Evolutionary conservation across 305 asterid genomes (phyloP).

Genomic region (Solanum hybrid): DNA sequence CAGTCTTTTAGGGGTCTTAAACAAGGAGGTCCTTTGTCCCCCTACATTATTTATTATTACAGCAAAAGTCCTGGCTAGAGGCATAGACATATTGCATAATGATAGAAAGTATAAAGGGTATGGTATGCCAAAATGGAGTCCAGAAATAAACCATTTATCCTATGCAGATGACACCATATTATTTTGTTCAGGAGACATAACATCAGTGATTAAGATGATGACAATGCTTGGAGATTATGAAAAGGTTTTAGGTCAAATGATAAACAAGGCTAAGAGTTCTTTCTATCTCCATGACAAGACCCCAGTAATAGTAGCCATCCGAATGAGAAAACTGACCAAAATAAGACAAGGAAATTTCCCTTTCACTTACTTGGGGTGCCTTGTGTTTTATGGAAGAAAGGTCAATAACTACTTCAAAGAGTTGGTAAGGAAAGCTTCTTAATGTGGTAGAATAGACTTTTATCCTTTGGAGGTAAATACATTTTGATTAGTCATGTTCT

Average conservation of each 20-base stretch:
- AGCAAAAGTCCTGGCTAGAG: background rate
- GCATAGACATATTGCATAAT: background rate
- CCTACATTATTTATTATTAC: background rate
- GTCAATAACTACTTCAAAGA: too few relatives aligned
- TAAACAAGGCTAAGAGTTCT: background rate
- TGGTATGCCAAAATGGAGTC: background rate
- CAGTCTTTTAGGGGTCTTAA: background rate
- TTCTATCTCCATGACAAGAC: background rate
- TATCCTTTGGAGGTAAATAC: too few relatives aligned
- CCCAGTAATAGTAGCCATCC: background rate
- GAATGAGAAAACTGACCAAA: background rate
- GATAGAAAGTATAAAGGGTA: background rate
- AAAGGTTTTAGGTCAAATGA: background rate
- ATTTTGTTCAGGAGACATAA: background rate
- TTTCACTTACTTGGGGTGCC: background rate
- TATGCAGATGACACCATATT: background rate
- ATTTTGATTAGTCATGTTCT: too few relatives aligned
- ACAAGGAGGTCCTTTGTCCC: too few relatives aligned
- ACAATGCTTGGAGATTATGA: too few relatives aligned
- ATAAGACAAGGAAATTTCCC: background rate
- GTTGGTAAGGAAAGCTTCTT: too few relatives aligned
- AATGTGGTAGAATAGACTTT: too few relatives aligned
- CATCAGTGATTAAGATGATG: background rate
- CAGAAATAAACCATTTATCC: background rate
- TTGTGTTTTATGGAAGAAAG: background rate